Base-by-base conservation (phyloP, 108 stramenopile genomes). In the Parmales sp. region DNA sequence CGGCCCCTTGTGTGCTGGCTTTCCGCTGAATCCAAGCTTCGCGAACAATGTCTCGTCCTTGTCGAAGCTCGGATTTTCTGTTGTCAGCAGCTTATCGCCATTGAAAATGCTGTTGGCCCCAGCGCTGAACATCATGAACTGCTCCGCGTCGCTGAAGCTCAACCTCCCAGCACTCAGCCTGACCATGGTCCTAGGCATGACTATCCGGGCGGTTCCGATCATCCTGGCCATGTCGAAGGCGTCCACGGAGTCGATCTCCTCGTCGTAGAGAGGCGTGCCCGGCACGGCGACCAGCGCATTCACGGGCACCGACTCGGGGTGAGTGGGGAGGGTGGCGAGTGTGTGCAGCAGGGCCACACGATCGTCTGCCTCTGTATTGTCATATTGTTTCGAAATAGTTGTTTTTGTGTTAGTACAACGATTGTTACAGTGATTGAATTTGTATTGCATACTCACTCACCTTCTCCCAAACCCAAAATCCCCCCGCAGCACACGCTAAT, bases 81-180 rank as follows among this genome's bases (percentile, higher is more conserved):
- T 95, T 7, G 96, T 97, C 49, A 97, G 77, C 41, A 97, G 82
- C 77, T 89, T 92, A 75, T 97, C 96, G 13, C 96, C 96, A 66
- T 93, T 97, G 74, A 97, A 97, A 69, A 97, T 97, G 46, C 92
- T 93, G 80, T 97, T 97, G 39, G 96, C 96, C 19, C 96, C 96
- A 8, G 94, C 94, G 74, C 90, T 87, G 82, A 97, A 97, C 93
- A 97, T 95, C 49, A 97, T 69, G 68, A 75, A 95, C 78, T 97
- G 94, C 68, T 95, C 96, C 28, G 91, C 92, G 68, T 95, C 83
- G 46, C 85, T 85, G 72, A 97, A 95, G 63, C 90, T 90, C 38
- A 97, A 73, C 19, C 96, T 85, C 18, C 96, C 96, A 6, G 96
- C 96, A 25, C 90, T 91, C 49, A 97, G 81, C 6, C 96, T 91